phyloP scores from a whole-genome alignment of 139 green algal genomes.

The Closterium sp. region DNA sequence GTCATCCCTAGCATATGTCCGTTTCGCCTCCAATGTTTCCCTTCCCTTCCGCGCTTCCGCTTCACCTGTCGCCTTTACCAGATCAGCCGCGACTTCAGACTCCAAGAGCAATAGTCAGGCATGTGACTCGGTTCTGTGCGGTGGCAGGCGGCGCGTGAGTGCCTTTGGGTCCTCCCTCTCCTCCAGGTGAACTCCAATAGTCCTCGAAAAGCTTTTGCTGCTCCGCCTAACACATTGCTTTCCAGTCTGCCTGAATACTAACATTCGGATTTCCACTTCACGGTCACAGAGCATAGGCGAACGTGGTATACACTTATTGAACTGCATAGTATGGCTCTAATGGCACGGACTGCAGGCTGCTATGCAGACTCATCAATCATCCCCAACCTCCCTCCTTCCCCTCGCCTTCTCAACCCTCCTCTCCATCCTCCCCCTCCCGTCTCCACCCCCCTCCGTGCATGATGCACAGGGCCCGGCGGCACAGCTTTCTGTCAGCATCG shows the following conservation, averaged over 20 bases:
- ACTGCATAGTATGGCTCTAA: no score
- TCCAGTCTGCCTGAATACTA: no score
- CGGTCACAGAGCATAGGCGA: no score
- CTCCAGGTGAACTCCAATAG: background rate
- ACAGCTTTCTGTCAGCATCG: background rate
- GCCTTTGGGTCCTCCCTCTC: background rate
- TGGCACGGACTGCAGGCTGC: no score
- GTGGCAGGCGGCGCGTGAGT: background rate
- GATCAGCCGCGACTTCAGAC: background rate
- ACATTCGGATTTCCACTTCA: no score
- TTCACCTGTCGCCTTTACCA: background rate
- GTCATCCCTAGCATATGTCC: background rate
- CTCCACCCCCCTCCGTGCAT: background rate
- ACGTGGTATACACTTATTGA: no score
- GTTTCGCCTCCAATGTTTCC: no score
- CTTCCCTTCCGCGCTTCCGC: no score
- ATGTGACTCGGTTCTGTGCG: background rate
- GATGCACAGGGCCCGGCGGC: background rate
- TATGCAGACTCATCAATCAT: no score
- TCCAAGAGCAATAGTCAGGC: background rate
- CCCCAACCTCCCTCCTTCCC: no score
- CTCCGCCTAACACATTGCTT: no score
- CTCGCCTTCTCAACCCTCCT: background rate
- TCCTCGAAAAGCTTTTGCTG: background rate
- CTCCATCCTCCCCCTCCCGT: background rate